Evolutionary conservation across 208 protist genomes (phyloP), one percentile per base, ranked within the genome.

Genomic region (Leishmania major): DNA sequence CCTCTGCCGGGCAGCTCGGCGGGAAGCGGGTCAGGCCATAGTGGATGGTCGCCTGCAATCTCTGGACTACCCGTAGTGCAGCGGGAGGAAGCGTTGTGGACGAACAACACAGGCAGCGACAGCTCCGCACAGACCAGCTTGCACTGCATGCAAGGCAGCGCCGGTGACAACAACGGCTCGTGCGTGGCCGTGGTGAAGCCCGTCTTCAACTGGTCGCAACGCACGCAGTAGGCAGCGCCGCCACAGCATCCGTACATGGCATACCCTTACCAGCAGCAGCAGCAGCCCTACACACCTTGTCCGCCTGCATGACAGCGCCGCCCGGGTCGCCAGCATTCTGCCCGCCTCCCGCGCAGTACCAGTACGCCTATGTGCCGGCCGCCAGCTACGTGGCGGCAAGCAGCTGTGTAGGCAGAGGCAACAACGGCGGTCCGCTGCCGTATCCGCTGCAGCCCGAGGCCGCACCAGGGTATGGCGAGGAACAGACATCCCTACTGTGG

Each of bases 401-500:
- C 53, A 59, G 53, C 53, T 25, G 53, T 25, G 8, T 17, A 19
- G 15, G 53, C 53, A 67, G 62, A 4, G 31, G 62, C 62, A 3
- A 17, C 62, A 37, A 11, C 62, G 62, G 7, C n/a, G n/a, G 53
- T 59, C 53, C 17, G 13, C 19, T 25, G 53, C 19, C 13, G 13
- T 25, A 28, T 28, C 62, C 62, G n/a, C 62, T 13, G 62, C 62
- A 67, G 62, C 62, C 11, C n/a, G 25, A 37, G 1, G 62, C 62
- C 2, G n/a, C 62, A 3, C 28, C 28, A 22, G 62, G 62, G 11
- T 11, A 35, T 67, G 62, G 22, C 0, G 67, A 15, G 35, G 67
- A 47, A 17, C 35, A 10, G 69, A 31, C 17, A 8, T 49, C n/a
- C 22, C 43, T n/a, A 15, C 43, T 22, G 76, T 88, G 85, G 85